Evolutionary conservation across 352 stramenopile genomes (phyloP).

Genomic region (Pythium myriotylum): DNA sequence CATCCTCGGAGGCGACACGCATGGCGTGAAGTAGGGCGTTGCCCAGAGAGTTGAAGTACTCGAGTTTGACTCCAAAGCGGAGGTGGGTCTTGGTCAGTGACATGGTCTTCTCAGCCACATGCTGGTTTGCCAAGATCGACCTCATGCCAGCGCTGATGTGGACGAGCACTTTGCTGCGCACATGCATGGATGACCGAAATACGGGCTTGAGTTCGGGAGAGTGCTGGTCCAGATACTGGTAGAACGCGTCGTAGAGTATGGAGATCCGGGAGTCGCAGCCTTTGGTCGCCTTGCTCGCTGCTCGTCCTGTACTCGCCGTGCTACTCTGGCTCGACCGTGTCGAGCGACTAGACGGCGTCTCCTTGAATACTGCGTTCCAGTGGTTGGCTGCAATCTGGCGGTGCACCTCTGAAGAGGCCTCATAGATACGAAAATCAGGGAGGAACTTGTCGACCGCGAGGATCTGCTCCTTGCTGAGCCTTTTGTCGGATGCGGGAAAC

Average conservation of each 20-base stretch:
- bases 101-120: conserved; percentile 75
- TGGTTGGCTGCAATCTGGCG: conserved; percentile 36
- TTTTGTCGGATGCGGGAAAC: not conserved
- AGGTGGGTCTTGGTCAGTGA: conserved; percentile 47
- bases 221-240: conserved; percentile 45
- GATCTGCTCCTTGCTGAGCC: conserved; percentile 33
- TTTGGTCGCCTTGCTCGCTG: conserved; percentile 1
- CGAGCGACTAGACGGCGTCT: not conserved
- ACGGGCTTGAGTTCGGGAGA: conserved; percentile 50
- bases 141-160: conserved; percentile 85
- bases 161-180: conserved; percentile 85
- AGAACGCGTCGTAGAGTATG: conserved; percentile 53
- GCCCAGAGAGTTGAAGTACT: conserved; percentile 47
- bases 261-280: conserved; percentile 15
- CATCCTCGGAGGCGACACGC: conserved; percentile 37
- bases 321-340: conserved; percentile 27
- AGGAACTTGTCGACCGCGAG: conserved; percentile 39
- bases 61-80: conserved; percentile 49
- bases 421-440: conserved; percentile 41
- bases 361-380: conserved; percentile 42
- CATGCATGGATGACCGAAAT: conserved; percentile 55
- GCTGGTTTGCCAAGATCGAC: conserved; percentile 38
- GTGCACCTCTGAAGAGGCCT: conserved; percentile 40
- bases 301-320: conserved; percentile 1
- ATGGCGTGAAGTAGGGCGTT: conserved; percentile 44